These are phyloP conservation scores for Copromyces sp. DNA, from an alignment of 495 filamentous ascomycete species.

Conservation along the genomic window DNA sequence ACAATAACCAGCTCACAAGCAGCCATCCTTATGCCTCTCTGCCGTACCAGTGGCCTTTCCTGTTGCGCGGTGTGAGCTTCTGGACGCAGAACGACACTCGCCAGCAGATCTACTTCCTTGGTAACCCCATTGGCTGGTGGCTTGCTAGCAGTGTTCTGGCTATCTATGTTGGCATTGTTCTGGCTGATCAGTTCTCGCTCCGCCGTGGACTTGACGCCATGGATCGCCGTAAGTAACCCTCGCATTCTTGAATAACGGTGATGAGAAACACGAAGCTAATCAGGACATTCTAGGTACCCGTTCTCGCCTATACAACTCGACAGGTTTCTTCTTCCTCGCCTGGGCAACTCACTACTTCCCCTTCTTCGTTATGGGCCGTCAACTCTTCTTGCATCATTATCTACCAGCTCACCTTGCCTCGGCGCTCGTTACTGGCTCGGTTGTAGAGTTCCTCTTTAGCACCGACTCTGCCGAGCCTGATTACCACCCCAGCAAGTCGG, in stretches of 20 bases:
- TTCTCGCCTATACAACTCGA: constrained; percentile 91
- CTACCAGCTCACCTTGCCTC: constrained; percentile 91
- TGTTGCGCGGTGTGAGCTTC: constrained; percentile 94
- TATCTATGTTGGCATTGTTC: constrained; percentile 86
- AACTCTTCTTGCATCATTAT: constrained; percentile 96
- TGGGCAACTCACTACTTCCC: constrained; percentile 98
- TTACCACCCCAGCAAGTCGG: constrained; percentile 39
- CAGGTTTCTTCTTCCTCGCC: constrained; percentile 96
- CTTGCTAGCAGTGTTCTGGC: constrained; percentile 82
- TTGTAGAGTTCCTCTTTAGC: constrained; percentile 94
- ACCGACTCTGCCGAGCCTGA: constrained; percentile 57
- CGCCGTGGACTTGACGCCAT: constrained; percentile 87
- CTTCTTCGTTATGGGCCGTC: constrained; percentile 95
- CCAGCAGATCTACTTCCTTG: constrained; percentile 97
- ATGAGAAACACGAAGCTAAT: constrained; percentile 12
- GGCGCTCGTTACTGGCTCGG: constrained; percentile 85
- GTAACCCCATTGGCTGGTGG: constrained; percentile 98
- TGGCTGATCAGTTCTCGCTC: constrained; percentile 85
- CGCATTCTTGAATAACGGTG: not conserved
- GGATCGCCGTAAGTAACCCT: constrained; percentile 68
- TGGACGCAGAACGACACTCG: constrained; percentile 97
- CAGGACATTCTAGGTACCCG: constrained; percentile 54
- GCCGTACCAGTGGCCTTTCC: constrained; percentile 96
- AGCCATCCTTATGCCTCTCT: constrained; percentile 91
- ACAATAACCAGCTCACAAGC: constrained; percentile 95